A percentile compares a stretch with the other conserved stretches of the same genome.
These are phyloP conservation scores for Globisporangium barbulae DNA, from an alignment of 352 stramenopile genomes.

Conservation along the genomic window DNA sequence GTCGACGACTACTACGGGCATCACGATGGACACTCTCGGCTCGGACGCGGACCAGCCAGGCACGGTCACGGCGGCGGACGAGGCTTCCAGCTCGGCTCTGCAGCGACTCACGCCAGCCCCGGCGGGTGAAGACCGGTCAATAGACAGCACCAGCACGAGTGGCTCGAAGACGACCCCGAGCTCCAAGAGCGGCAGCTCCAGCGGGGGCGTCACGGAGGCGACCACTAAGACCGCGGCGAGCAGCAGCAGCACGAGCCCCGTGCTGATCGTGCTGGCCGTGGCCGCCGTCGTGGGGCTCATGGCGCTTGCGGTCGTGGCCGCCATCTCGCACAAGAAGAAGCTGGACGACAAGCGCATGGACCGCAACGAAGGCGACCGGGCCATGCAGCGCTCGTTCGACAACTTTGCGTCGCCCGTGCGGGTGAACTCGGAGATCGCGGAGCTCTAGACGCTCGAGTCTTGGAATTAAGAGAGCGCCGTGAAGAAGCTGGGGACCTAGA, in stretches of 20 bases:
- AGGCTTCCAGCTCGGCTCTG: constrained; percentile 2
- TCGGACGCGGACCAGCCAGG: constrained; percentile 3
- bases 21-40: constrained; percentile 8
- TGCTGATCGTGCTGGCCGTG: constrained; percentile 19
- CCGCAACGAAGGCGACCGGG: constrained; percentile 2
- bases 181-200: neutral
- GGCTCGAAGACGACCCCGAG: neutral
- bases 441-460: constrained; percentile 7
- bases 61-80: constrained; percentile 9
- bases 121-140: neutral
- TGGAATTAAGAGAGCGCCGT: neutral
- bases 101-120: constrained; percentile 5
- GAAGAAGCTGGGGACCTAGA: neutral
- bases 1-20: neutral
- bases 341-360: constrained; percentile 24
- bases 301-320: constrained; percentile 16
- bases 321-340: constrained; percentile 20
- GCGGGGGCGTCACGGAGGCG: constrained; percentile 2
- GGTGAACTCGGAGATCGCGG: constrained; percentile 15
- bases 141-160: neutral
- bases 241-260: constrained; percentile 12
- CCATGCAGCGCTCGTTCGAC: constrained; percentile 19
- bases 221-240: constrained; percentile 12
- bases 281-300: constrained; percentile 9
- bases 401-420: constrained; percentile 20